Base-by-base conservation (phyloP, 768 basidiomycete genomes). In the Lentinula sp. region DNA sequence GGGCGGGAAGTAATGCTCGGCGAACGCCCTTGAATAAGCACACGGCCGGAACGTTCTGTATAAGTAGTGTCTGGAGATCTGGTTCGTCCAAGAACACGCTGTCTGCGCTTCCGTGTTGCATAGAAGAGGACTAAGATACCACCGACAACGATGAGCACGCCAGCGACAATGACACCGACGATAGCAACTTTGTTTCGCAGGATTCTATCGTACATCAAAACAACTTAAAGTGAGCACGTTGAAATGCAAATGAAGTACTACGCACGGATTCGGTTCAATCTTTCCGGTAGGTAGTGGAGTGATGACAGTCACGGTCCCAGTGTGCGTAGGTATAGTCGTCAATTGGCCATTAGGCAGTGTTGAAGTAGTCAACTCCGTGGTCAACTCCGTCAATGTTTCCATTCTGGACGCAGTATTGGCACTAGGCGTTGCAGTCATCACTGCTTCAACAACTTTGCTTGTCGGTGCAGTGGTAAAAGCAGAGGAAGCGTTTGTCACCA, bases 151-250 rank as follows among this genome's bases (percentile, higher is more conserved):
- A 60, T 20, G n/a, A 54, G 16, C 1, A 50, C 59, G 6, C 52
- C 50, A 6, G 33, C 28, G 7, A 54, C 23, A 28, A 60, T 53
- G 35, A 51, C 49, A 1, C 59, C 50, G 42, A 54, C 28, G 33
- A 60, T 53, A 36, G 59, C 50, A 10, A 36, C 37, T 53, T 60
- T 60, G 20, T 53, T 53, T 20, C 50, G 59, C 13, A 59, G 20
- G 5, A 56, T 28, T 56, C 55, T 56, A n/a, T 33, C 4, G 43
- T 32, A 16, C 1, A 42, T n/a, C 16, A 23, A 20, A 10, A 20
- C 20, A 12, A 20, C 3, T 9, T 9, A 9, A 9, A 9, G 20
- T 48, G 18, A 20, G 18, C 18, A n/a, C 9, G 20, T 20, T 48
- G n/a, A 3, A 56, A 15, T 15, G 12, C 7, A 7, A 18, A n/a